phyloP scores from a whole-genome alignment of 441 rosid species.

The Pelargonium myrrhifolium region DNA sequence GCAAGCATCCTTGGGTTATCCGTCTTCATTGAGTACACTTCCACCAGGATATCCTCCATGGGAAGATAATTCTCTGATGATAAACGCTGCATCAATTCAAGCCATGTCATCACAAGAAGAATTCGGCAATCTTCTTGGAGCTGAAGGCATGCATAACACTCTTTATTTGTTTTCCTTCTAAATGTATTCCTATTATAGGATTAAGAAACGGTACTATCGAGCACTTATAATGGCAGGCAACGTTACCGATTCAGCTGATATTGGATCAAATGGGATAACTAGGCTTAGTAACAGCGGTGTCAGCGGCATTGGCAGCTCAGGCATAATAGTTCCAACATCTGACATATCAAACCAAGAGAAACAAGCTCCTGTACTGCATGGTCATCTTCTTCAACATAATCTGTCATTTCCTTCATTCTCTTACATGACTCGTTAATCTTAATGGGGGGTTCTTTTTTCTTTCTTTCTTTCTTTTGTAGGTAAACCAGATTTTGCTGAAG shows the following conservation, averaged over 20 bases:
- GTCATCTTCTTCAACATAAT: constrained; percentile 30
- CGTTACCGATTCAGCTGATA: constrained; percentile 79
- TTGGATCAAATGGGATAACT: constrained; percentile 60
- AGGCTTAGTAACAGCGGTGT: constrained; percentile 37
- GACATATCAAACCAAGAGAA: constrained; percentile 40
- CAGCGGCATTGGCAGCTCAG: constrained; percentile 37
- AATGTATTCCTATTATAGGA: constrained; percentile 23
- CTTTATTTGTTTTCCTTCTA: constrained; percentile 22
- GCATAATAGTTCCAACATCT: constrained; percentile 31
- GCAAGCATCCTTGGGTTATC: constrained; percentile 48
- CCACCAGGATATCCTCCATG: constrained; percentile 44
- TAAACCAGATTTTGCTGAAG: constrained; percentile 61
- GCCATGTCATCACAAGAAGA: constrained; percentile 42
- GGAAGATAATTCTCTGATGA: constrained; percentile 53
- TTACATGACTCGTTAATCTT: constrained; percentile 3
- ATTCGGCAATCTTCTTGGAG: constrained; percentile 33
- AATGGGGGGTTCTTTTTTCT: constrained; percentile 12
- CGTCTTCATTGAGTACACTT: constrained; percentile 33
- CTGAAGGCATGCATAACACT: constrained; percentile 45
- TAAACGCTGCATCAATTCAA: constrained; percentile 37
- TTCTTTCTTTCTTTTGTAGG: constrained; percentile 32
- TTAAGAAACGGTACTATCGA: constrained; percentile 36
- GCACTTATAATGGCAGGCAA: constrained; percentile 55
- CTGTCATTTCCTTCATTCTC: constrained; percentile 10
- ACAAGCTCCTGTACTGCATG: constrained; percentile 49